phyloP scores from a whole-genome alignment of 225 moss, liverwort and hornwort species.

The Takakia lepidozioides region DNA sequence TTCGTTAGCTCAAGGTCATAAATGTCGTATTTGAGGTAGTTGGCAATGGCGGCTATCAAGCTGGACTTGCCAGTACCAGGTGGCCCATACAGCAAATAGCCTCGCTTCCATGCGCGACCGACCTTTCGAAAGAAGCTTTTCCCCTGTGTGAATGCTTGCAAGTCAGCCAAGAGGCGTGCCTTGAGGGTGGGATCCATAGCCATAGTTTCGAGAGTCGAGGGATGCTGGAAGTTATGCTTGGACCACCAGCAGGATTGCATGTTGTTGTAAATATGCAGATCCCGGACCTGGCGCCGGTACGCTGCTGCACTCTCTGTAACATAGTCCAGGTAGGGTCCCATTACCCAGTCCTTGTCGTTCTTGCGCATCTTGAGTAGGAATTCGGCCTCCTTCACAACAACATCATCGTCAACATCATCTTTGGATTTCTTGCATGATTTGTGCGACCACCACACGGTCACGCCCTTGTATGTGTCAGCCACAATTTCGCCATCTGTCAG shows the following conservation, averaged over 20 bases:
- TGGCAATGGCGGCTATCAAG: slow-evolving; percentile 65
- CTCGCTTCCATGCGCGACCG: slow-evolving; percentile 62
- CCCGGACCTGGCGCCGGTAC: slow-evolving; percentile 23
- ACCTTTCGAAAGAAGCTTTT: slow-evolving; percentile 37
- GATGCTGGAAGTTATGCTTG: slow-evolving; percentile 33
- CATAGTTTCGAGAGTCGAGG: slow-evolving; percentile 44
- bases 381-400: slow-evolving; percentile 22
- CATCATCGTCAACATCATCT: slow-evolving; percentile 1
- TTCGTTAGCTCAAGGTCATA: slow-evolving; percentile 64
- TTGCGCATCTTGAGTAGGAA: slow-evolving; percentile 26
- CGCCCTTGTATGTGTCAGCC: slow-evolving; percentile 26
- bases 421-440: neutral
- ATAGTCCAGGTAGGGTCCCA: slow-evolving; percentile 30
- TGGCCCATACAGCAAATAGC: slow-evolving; percentile 52
- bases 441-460: slow-evolving; percentile 44
- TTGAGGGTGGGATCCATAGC: slow-evolving; percentile 36
- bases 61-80: slow-evolving; percentile 56
- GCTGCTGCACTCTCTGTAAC: slow-evolving; percentile 21
- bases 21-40: slow-evolving; percentile 38
- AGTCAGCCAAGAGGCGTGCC: slow-evolving; percentile 14
- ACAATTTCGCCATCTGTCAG: slow-evolving; percentile 16
- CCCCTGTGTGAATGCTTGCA: slow-evolving; percentile 21
- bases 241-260: slow-evolving; percentile 19
- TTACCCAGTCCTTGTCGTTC: slow-evolving; percentile 23
- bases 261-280: slow-evolving; percentile 43